Percentiles rank a stretch among this genome's conserved stretches.
Evolutionary conservation across 2,329 filamentous ascomycete species (phyloP).

Genomic region (Nigrograna mackinnonii): DNA sequence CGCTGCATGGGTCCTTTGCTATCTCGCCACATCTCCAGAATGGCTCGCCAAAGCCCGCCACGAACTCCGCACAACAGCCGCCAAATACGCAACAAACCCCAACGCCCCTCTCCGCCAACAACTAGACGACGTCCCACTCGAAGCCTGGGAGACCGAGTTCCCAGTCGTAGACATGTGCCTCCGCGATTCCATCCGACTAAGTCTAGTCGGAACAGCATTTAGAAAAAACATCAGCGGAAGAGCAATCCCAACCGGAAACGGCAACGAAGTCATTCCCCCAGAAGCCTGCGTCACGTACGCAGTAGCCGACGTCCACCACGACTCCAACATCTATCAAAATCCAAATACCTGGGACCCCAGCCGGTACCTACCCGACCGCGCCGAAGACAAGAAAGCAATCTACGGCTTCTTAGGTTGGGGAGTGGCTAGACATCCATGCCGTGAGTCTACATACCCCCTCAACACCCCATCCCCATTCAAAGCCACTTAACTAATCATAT

Average conservation of each 20-base stretch:
- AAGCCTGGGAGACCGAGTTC: slow-evolving; percentile 61
- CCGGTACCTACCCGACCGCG: slow-evolving; percentile 51
- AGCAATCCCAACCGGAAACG: slow-evolving; percentile 49
- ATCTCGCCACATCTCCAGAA: slow-evolving; percentile 36
- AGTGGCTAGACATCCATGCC: slow-evolving; percentile 48
- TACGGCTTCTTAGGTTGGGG: slow-evolving; percentile 45
- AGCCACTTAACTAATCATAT: too few species aligned
- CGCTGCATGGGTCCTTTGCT: slow-evolving; percentile 52
- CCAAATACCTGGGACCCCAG: slow-evolving; percentile 56
- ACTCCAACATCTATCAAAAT: slow-evolving; percentile 54
- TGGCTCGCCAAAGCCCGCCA: slow-evolving; percentile 51
- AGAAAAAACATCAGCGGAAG: slow-evolving; percentile 55
- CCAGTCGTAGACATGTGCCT: slow-evolving; percentile 56
- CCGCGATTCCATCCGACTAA: slow-evolving; percentile 58
- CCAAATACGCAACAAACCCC: slow-evolving; percentile 45
- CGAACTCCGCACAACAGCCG: slow-evolving; percentile 53
- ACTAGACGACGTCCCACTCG: slow-evolving; percentile 51
- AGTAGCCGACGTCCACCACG: slow-evolving; percentile 53
- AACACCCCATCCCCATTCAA: too few species aligned
- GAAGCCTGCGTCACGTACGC: slow-evolving; percentile 52
- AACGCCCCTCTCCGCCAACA: slow-evolving; percentile 39
- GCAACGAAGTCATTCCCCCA: slow-evolving; percentile 54
- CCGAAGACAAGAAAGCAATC: slow-evolving; percentile 50
- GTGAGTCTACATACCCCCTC: slow-evolving; percentile 32
- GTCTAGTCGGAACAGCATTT: slow-evolving; percentile 52